phyloP scores from a whole-genome alignment of 441 rosid genomes.

The Euphorbia celastroides region DNA sequence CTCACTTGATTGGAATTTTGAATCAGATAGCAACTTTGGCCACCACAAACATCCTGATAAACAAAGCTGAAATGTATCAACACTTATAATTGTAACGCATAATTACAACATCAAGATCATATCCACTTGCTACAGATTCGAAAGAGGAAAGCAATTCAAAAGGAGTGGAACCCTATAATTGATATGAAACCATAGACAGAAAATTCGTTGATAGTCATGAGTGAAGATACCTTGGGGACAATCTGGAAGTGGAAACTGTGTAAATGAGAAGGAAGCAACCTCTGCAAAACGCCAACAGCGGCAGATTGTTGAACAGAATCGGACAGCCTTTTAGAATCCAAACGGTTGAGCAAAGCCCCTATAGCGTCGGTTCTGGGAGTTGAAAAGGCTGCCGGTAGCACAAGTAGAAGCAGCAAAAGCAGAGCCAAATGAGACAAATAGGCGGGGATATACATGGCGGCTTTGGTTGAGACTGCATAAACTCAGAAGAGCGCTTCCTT shows the following conservation, averaged over 20 bases:
- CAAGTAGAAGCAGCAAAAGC: not conserved
- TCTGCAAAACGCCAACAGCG: slow-evolving; percentile 51
- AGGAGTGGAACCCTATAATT: not conserved
- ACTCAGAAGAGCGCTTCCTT: not conserved
- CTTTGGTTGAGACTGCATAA: not conserved
- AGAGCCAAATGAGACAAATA: slow-evolving; percentile 17
- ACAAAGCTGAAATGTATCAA: slow-evolving; percentile 18
- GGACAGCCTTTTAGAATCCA: slow-evolving; percentile 54
- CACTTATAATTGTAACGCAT: slow-evolving; percentile 12
- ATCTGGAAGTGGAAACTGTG: slow-evolving; percentile 66
- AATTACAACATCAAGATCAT: not conserved
- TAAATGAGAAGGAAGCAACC: slow-evolving; percentile 70
- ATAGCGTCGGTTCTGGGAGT: slow-evolving; percentile 26
- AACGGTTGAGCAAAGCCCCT: slow-evolving; percentile 35
- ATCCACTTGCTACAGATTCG: not conserved
- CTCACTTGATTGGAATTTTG: slow-evolving; percentile 35
- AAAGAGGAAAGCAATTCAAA: not conserved
- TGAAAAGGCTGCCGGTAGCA: slow-evolving; percentile 22
- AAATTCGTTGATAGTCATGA: not conserved
- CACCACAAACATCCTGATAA: slow-evolving; percentile 78
- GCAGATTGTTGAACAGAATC: slow-evolving; percentile 70
- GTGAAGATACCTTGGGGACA: slow-evolving; percentile 53
- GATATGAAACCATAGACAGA: not conserved
- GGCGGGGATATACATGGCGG: slow-evolving; percentile 15
- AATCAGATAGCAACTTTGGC: slow-evolving; percentile 65